A percentile compares a stretch with the other conserved stretches of the same genome.
These are phyloP conservation scores for Anisodus acutangulus DNA, from an alignment of 257 asterid genomes.

Conservation along the genomic window DNA sequence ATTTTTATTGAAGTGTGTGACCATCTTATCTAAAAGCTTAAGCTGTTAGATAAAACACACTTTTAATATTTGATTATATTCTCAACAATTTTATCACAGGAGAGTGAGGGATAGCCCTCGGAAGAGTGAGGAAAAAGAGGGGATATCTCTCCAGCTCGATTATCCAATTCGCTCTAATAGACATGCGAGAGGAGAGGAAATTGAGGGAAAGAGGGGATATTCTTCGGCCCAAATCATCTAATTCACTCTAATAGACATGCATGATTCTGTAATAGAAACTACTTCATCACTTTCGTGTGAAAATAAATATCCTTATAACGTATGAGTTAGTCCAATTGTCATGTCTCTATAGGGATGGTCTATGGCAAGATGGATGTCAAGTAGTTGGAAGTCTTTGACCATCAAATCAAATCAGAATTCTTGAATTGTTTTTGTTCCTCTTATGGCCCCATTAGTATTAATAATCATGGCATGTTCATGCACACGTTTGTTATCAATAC, in stretches of 20 bases:
- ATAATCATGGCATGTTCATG: slow-evolving; percentile 35
- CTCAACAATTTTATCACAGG: too few relatives aligned
- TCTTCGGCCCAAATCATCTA: not conserved
- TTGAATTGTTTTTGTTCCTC: not conserved
- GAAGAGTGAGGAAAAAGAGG: too few relatives aligned
- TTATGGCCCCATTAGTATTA: slow-evolving; percentile 18
- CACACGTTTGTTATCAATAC: slow-evolving; percentile 31
- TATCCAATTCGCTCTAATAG: too few relatives aligned
- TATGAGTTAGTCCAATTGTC: too few relatives aligned
- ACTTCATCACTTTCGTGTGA: not conserved
- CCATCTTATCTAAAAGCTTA: too few relatives aligned
- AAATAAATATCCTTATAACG: too few relatives aligned
- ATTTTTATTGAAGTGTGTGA: too few relatives aligned
- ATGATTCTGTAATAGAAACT: not conserved
- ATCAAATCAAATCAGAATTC: not conserved
- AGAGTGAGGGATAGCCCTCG: too few relatives aligned
- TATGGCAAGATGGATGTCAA: not conserved
- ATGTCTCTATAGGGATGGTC: too few relatives aligned
- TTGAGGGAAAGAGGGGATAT: not conserved
- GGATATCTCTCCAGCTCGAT: too few relatives aligned
- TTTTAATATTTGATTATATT: too few relatives aligned
- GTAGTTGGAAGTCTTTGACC: not conserved
- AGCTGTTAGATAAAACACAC: too few relatives aligned
- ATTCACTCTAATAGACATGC: not conserved
- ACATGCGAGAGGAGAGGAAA: not conserved